Base-by-base conservation (phyloP, 1,284 basidiomycete species). In the Moesziomyces antarcticus region DNA sequence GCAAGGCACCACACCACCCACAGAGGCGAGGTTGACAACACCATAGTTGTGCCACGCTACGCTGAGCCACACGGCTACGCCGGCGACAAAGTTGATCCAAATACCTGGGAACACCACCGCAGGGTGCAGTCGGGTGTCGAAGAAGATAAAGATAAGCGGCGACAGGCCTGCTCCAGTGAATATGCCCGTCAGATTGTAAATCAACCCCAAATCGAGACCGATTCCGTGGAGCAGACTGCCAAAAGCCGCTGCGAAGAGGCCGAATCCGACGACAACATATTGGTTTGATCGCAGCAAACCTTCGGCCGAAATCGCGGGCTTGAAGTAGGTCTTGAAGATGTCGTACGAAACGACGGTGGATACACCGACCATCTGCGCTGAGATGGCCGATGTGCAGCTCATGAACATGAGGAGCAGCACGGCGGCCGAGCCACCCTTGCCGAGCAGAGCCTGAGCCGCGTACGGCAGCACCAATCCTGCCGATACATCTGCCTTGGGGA, bases 351-450 rank as follows among this genome's bases (percentile, higher is more conserved):
- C 56, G 6, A 78, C 66, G 25, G 69, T 75, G 2, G 71, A 73
- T 8, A 80, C 75, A n/a, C 74, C 73, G 20, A 79, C 60, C 50
- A 76, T 55, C 56, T 78, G 73, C 4, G 76, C 76, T 1, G 73
- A 78, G 40, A 78, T 76, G 14, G 82, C 80, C 1, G 75, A 79
- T 2, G 81, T 82, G 55, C 71, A 78, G 40, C 58, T 64, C 80
- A 82, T 82, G 65, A 78, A 80, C 78, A 77, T 79, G 30, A 78
- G 68, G 13, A 78, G 56, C 20, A 79, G 59, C 16, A 80, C 75
- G 5, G 68, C 78, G 0, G 76, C 75, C 8, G 65, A 72, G 1
- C 78, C 78, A 2, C 77, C 77, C 42, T 74, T 77, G 46, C 78
- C 78, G 4, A 80, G 54, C 41, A 80, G 35, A 20, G 78, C 78